Conservation (phyloP, 257 asterid species). For the Lycium barbarum region DNA sequence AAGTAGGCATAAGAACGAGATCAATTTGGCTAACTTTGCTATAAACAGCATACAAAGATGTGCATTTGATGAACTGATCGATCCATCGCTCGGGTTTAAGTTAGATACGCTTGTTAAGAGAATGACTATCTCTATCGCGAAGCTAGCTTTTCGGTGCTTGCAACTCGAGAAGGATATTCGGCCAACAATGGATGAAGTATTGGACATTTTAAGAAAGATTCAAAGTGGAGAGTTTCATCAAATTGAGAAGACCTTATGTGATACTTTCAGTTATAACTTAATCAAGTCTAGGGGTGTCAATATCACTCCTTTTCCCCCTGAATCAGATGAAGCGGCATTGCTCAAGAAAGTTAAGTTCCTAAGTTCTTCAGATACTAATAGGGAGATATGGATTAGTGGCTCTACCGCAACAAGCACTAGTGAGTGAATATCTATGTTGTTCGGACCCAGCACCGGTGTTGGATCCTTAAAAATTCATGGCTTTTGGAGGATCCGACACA, state of each 20-base stretch:
- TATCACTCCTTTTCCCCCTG: conserved; percentile 8
- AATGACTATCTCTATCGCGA: conserved; percentile 21
- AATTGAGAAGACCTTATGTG: conserved; percentile 19
- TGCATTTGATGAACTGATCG: conserved; percentile 30
- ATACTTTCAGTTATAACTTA: conserved; percentile 13
- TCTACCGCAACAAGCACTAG: not conserved
- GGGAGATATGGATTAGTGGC: conserved; percentile 26
- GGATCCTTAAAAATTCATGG: too few species aligned
- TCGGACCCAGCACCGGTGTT: too few species aligned
- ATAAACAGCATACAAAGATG: conserved; percentile 25
- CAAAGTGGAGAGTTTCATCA: not conserved
- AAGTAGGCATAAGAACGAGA: conserved; percentile 23
- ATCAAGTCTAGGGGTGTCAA: conserved; percentile 18
- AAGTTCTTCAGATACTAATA: conserved; percentile 7
- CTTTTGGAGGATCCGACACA: too few species aligned
- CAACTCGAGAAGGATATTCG: conserved; percentile 34
- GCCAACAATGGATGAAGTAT: conserved; percentile 36
- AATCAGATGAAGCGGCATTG: conserved; percentile 14
- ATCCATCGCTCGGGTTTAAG: conserved; percentile 23
- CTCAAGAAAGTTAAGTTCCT: not conserved
- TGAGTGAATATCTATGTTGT: too few species aligned
- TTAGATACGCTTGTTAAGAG: not conserved
- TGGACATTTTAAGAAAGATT: conserved; percentile 26
- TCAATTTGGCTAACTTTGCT: conserved; percentile 34
- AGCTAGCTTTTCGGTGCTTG: conserved; percentile 40